Evolutionary conservation across 257 asterid genomes (phyloP).

Genomic region (Scutellaria galericulata): DNA sequence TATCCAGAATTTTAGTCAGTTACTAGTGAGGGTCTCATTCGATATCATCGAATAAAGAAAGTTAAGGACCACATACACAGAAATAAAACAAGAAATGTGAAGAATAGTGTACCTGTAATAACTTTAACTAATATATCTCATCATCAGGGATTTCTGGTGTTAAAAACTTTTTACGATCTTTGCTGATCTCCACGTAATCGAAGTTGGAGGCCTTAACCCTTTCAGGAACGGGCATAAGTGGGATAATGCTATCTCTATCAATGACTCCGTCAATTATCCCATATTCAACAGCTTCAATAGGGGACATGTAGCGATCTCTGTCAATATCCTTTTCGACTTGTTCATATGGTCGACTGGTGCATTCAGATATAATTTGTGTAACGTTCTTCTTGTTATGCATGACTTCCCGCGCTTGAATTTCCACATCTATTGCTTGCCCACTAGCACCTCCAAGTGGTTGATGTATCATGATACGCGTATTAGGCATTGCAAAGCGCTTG

Average conservation of each 20-base stretch:
- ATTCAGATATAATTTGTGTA: slow-evolving; percentile 61
- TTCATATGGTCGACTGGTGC: slow-evolving; percentile 73
- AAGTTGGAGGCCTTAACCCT: slow-evolving; percentile 66
- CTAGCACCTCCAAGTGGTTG: slow-evolving; percentile 96
- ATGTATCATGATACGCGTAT: slow-evolving; percentile 88
- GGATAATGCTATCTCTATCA: slow-evolving; percentile 79
- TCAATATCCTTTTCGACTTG: slow-evolving; percentile 93
- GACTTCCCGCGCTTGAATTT: slow-evolving; percentile 89
- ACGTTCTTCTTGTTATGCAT: slow-evolving; percentile 82
- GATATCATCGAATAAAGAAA: slow-evolving; percentile 12
- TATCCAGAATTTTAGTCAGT: not conserved
- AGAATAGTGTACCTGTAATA: slow-evolving; percentile 44
- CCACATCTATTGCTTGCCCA: slow-evolving; percentile 89
- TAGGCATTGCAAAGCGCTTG: slow-evolving; percentile 95
- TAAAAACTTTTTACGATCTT: slow-evolving; percentile 60
- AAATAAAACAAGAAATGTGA: not conserved
- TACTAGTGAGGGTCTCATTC: not conserved
- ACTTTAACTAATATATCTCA: slow-evolving; percentile 62
- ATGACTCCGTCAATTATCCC: slow-evolving; percentile 92
- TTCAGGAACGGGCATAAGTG: slow-evolving; percentile 81
- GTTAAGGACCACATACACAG: not conserved
- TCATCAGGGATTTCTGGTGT: slow-evolving; percentile 85
- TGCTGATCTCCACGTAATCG: slow-evolving; percentile 62
- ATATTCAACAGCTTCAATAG: slow-evolving; percentile 92
- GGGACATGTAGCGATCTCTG: slow-evolving; percentile 93